Percentiles rank a stretch among this genome's conserved stretches.
Evolutionary conservation across 305 asterid species (phyloP).

Genomic region (Vinca major): DNA sequence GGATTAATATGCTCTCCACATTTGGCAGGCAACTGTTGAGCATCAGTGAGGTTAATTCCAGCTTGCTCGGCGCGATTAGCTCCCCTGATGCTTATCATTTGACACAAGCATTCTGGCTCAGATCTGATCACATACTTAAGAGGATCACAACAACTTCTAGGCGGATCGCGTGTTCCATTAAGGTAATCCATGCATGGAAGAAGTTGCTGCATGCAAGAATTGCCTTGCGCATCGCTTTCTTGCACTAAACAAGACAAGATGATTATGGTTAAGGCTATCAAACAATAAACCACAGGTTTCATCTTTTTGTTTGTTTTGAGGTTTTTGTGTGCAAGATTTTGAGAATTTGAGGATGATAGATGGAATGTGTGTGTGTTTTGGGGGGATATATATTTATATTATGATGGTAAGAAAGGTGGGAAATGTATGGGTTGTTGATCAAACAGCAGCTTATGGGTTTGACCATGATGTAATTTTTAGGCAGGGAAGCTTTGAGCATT

Average conservation of each 20-base stretch:
- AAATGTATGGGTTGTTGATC: too few relatives aligned
- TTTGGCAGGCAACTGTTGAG: constrained; percentile 49
- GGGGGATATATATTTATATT: not conserved
- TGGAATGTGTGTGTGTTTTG: not conserved
- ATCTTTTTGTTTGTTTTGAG: not conserved
- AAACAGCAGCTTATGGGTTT: too few relatives aligned
- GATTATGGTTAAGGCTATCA: not conserved
- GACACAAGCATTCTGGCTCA: constrained; percentile 56
- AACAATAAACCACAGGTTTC: not conserved
- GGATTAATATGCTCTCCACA: constrained; percentile 61
- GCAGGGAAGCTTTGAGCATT: too few relatives aligned
- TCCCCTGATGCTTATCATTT: constrained; percentile 42
- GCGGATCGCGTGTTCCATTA: constrained; percentile 28
- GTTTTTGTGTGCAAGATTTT: not conserved
- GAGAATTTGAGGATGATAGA: not conserved
- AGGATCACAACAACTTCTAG: constrained; percentile 47
- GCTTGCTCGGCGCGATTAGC: constrained; percentile 45
- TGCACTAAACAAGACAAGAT: constrained; percentile 1
- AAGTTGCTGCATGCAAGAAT: constrained; percentile 39
- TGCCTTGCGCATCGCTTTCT: constrained; percentile 15
- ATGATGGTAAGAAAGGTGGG: too few relatives aligned
- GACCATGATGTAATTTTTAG: too few relatives aligned
- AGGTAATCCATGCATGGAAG: constrained; percentile 48
- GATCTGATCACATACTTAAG: constrained; percentile 34
- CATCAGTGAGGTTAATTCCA: constrained; percentile 42